Base-by-base conservation (phyloP, 83 land plant species). In the Thuja plicata region DNA sequence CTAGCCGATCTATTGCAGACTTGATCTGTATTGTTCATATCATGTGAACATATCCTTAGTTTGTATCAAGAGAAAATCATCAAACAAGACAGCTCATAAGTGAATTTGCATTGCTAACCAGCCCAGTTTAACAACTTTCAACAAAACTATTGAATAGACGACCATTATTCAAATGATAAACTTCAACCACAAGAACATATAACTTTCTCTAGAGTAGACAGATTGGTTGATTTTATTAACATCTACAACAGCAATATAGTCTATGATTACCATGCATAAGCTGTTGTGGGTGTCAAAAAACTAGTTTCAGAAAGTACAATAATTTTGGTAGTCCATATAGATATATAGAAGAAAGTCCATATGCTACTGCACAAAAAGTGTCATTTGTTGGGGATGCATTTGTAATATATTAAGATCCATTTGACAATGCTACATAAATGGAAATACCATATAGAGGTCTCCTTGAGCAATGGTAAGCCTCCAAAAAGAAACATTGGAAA, bases 1-100 rank as follows among this genome's bases (percentile, higher is more conserved):
- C 84, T 35, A 90, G 92, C 88, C 88, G 81, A 81, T 88, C 62
- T 9, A 92, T 87, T 40, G 91, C 96, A 85, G 96, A 92, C 88
- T 91, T 89, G 38, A 92, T 93, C 94, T 95, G 91, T 84, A 76
- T 87, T 30, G 34, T 27, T 38, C 9, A 43, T 38, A 21, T 43
- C n/a, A 40, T 80, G 54, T 10, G 46, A 82, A 82, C 50, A 43
- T 45, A 82, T 82, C 54, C 52, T 82, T 46, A 45, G 52, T 82
- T 81, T 82, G 85, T 8, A 82, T 82, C 32, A 38, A 82, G 52
- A 41, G 85, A 82, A 50, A 24, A 3, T 45, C n/a, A 45, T 40
- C 52, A 45, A 41, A 81, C 52, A 81, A 19, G 32, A 12, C 85
- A 82, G 46, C 85, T 82, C 12, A 82, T 17, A 19, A 27, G 48